Evolutionary conservation across 2,329 filamentous ascomycete species (phyloP).

Genomic region (Monilinia laxa): DNA sequence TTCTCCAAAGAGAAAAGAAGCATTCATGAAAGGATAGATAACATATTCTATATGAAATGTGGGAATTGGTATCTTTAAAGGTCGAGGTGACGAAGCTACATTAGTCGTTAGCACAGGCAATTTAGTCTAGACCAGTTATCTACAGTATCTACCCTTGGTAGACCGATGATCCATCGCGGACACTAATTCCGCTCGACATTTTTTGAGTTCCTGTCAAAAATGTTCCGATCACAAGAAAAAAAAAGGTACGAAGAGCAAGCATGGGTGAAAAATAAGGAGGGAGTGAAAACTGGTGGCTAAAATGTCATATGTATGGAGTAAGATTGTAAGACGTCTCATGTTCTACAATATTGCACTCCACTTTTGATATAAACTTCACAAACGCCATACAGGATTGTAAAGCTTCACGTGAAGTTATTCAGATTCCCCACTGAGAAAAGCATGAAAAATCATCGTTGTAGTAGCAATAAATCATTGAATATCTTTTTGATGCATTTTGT

Average conservation of each 20-base stretch:
- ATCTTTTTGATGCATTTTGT: background rate
- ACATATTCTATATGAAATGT: background rate
- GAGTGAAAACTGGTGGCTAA: background rate
- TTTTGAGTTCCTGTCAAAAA: background rate
- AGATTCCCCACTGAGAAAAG: background rate
- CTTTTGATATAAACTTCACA: background rate
- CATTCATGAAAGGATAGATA: background rate
- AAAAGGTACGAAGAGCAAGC: background rate
- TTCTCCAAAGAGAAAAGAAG: background rate
- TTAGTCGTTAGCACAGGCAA: background rate
- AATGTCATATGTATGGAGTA: background rate
- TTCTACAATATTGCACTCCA: background rate
- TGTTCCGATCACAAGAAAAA: too few relatives aligned
- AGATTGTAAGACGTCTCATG: too few relatives aligned
- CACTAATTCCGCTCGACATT: constrained; percentile 8
- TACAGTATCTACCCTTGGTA: constrained; percentile 7
- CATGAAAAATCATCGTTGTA: background rate
- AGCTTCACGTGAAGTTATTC: background rate
- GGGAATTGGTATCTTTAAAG: background rate
- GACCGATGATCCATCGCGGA: background rate
- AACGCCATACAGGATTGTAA: background rate
- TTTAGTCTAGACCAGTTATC: background rate
- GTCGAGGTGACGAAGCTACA: constrained; percentile 7
- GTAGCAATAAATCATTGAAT: background rate
- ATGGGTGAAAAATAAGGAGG: background rate